These are phyloP conservation scores for Fulvia fulva DNA, from an alignment of 2,329 filamentous ascomycete species.

Conservation along the genomic window DNA sequence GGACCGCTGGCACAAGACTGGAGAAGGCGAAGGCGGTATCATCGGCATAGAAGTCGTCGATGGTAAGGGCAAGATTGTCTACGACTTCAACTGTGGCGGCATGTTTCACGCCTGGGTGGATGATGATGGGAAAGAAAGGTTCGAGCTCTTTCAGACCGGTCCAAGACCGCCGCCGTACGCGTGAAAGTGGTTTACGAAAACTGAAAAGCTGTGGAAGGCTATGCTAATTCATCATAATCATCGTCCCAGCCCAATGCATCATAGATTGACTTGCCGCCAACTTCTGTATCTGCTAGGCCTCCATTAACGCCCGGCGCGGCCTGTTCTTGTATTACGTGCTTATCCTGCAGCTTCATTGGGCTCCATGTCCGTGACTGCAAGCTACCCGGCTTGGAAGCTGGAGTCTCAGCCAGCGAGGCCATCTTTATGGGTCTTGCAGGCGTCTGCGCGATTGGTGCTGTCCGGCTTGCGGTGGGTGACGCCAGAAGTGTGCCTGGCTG, in stretches of 20 bases:
- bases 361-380: conserved; percentile 7
- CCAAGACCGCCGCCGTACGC: conserved; percentile 2
- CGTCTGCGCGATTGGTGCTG: conserved; percentile 12
- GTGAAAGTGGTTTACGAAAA: neutral
- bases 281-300: neutral
- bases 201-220: conserved; percentile 7
- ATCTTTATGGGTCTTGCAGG: conserved; percentile 18
- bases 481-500: conserved; percentile 24
- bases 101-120: conserved; percentile 82
- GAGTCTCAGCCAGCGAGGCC: conserved; percentile 16
- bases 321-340: neutral
- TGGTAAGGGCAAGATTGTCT: conserved; percentile 56
- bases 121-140: conserved; percentile 52
- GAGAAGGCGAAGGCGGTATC: conserved; percentile 79
- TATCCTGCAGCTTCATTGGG: conserved; percentile 1
- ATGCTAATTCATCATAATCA: conserved; percentile 38
- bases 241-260: conserved; percentile 47
- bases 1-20: conserved; percentile 65
- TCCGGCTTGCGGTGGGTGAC: conserved; percentile 21
- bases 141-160: conserved; percentile 18
- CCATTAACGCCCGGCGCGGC: neutral
- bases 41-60: conserved; percentile 69
- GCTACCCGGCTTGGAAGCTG: neutral
- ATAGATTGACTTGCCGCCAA: conserved; percentile 33
- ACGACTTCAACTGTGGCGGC: conserved; percentile 80